Evolutionary conservation across 2,329 filamentous ascomycete species (phyloP).

Genomic region (Teratosphaeriaceae sp.): DNA sequence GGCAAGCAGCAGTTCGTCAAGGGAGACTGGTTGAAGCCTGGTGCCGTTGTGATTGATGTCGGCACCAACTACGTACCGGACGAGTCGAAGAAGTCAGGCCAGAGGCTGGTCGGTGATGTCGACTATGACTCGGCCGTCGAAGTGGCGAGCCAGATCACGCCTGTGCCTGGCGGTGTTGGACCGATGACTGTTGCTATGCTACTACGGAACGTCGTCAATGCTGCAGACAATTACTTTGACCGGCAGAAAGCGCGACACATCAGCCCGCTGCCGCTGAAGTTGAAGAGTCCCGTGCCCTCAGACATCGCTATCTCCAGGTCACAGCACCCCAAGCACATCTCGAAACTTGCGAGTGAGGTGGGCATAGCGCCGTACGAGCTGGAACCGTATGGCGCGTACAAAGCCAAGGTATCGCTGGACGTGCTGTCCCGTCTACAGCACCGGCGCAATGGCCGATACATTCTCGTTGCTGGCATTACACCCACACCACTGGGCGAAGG

Average conservation of each 20-base stretch:
- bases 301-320: conserved; percentile 88
- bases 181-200: conserved; percentile 99
- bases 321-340: conserved; percentile 89
- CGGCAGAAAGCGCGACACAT: conserved; percentile 74
- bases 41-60: conserved; percentile 93
- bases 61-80: conserved; percentile 95
- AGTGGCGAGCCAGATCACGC: conserved; percentile 89
- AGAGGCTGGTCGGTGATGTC: conserved; percentile 89
- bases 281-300: conserved; percentile 78
- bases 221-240: conserved; percentile 75
- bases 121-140: conserved; percentile 79
- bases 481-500: conserved; percentile 95
- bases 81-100: conserved; percentile 80
- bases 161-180: conserved; percentile 91
- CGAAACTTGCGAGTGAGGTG: conserved; percentile 73
- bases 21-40: conserved; percentile 91
- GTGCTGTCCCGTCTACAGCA: conserved; percentile 79
- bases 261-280: conserved; percentile 73
- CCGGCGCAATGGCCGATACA: conserved; percentile 80
- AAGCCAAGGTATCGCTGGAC: conserved; percentile 86
- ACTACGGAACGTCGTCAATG: conserved; percentile 87
- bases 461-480: conserved; percentile 92
- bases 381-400: conserved; percentile 90
- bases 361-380: conserved; percentile 85
- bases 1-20: conserved; percentile 82